Evolutionary conservation across 805 yeast species (phyloP), one percentile per base, ranked within the genome.

Genomic region (Nakazawaea siamensis): DNA sequence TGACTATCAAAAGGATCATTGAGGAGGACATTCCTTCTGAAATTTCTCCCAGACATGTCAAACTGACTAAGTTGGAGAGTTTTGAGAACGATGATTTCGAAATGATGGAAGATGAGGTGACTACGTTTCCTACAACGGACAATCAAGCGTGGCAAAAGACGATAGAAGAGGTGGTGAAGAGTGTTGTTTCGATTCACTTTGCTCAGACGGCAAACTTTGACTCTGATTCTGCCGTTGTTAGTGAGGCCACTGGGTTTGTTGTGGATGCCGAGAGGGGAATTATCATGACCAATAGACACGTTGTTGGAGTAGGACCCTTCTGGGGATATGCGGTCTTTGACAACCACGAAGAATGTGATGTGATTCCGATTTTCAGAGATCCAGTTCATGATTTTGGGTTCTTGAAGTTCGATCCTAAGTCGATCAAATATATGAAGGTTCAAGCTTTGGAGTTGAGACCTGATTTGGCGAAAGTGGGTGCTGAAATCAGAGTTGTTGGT

Each of bases 381-480:
- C 96, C 97, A 0, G 88, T 88, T 20, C 97, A 88, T 53, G 97
- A 88, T 58, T 88, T 88, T 57, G 97, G 97, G 4, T 82, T 88
- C 48, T 65, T 88, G 44, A 70, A 77, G 53, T 88, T 84, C 46
- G 74, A 87, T 45, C 92, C 95, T 9, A 49, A 54, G 14, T 64
- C 62, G 13, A 71, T 88, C 41, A 81, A 81, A 54, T 81, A 87
- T 51, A 79, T 85, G 82, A 55, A 69, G 31, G 68, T 88, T 4
- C 67, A 68, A 33, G 80, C 80, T 26, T 64, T 88, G 32, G 69
- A 70, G 27, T 61, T 88, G 35, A 68, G 71, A 44, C 97, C 97
- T 0, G 90, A 84, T 13, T 64, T 80, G 40, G 95, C 95, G 19
- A 70, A 73, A 48, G 88, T 88, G n/a, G 97, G 97, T 24, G 74